phyloP scores from a whole-genome alignment of 2,329 filamentous ascomycete genomes.

The Aspergillus tanneri region DNA sequence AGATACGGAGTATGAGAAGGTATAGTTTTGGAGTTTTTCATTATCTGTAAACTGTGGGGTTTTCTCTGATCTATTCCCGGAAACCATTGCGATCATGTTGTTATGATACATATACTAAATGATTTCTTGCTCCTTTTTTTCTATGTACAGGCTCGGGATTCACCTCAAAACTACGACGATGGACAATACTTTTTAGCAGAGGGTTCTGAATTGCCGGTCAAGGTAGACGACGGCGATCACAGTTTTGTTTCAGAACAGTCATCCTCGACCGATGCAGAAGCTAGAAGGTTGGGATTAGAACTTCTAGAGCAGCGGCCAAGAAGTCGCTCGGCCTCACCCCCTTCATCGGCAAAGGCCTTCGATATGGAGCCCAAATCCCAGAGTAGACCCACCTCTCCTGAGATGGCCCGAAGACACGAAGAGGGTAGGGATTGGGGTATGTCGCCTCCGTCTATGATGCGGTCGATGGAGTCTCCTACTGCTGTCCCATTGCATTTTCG shows the following conservation, averaged over 20 bases:
- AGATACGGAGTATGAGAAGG: conserved; percentile 37
- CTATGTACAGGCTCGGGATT: conserved; percentile 35
- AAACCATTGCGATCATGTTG: conserved; percentile 22
- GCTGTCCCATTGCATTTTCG: conserved; percentile 58
- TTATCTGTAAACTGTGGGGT: conserved; percentile 26
- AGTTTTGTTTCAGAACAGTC: conserved; percentile 49
- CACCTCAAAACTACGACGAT: conserved; percentile 37
- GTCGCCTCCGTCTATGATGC: conserved; percentile 32
- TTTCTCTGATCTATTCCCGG: conserved; percentile 20
- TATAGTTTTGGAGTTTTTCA: conserved; percentile 38
- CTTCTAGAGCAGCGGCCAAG: conserved; percentile 28
- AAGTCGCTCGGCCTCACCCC: conserved; percentile 39
- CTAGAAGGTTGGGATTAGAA: conserved; percentile 21
- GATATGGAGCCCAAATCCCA: conserved; percentile 31
- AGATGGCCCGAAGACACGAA: conserved; percentile 14
- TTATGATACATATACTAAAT: conserved; percentile 34
- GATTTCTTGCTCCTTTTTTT: conserved; percentile 26
- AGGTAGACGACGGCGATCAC: conserved; percentile 41
- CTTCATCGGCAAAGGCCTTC: conserved; percentile 28
- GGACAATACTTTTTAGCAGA: conserved; percentile 64
- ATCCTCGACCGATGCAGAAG: conserved; percentile 20
- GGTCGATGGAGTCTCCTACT: conserved; percentile 48
- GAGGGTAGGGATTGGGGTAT: conserved; percentile 16
- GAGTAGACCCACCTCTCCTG: conserved; percentile 37
- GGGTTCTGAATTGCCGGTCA: conserved; percentile 59